phyloP scores from a whole-genome alignment of 768 basidiomycete species.

The Psilocybe cyanescens region DNA sequence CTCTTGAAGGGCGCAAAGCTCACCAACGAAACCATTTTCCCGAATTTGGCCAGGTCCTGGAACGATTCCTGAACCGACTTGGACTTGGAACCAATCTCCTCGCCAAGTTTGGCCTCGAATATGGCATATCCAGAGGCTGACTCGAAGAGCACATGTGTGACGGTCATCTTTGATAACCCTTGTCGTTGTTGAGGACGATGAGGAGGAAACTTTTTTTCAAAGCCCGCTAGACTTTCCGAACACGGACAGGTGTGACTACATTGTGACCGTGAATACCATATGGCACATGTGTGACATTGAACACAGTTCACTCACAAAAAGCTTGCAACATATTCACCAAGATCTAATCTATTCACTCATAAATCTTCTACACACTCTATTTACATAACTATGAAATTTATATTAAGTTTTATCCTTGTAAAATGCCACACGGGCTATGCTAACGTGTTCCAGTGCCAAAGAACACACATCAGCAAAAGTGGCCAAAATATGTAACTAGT shows the following conservation, averaged over 20 bases:
- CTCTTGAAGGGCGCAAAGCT: slow-evolving; percentile 95
- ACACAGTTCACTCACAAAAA: neutral
- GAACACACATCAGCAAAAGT: too few species aligned
- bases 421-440: too few species aligned
- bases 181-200: slow-evolving; percentile 38
- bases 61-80: slow-evolving; percentile 84
- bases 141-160: slow-evolving; percentile 92
- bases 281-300: neutral
- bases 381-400: too few species aligned
- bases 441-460: too few species aligned
- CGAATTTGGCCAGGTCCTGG: slow-evolving; percentile 84
- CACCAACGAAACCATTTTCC: slow-evolving; percentile 88
- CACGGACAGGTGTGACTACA: slow-evolving; percentile 13
- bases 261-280: neutral
- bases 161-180: slow-evolving; percentile 55
- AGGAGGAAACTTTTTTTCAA: slow-evolving; percentile 33
- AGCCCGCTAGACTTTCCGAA: slow-evolving; percentile 17
- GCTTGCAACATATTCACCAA: neutral
- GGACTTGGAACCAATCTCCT: slow-evolving; percentile 85
- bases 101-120: slow-evolving; percentile 84
- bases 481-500: too few species aligned
- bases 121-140: slow-evolving; percentile 93
- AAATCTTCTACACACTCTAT: too few species aligned
- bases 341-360: too few species aligned
- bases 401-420: too few species aligned